Evolutionary conservation across 2,329 filamentous ascomycete species (phyloP).

Genomic region (Colletotrichum liaoningense): DNA sequence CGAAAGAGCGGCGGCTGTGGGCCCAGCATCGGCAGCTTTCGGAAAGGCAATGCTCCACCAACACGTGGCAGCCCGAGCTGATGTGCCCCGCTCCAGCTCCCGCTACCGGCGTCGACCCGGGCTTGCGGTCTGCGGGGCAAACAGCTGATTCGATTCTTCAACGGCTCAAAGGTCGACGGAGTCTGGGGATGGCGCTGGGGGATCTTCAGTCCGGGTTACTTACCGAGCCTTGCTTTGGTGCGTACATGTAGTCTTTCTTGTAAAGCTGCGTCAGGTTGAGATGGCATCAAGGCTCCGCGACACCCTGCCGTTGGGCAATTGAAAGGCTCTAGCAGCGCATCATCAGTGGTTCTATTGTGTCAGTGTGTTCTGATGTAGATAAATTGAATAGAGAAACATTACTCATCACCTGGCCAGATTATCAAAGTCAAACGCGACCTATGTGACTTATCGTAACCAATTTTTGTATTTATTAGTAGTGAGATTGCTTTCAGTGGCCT

Average conservation of each 20-base stretch:
- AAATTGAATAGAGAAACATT: background rate
- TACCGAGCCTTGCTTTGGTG: background rate
- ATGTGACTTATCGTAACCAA: background rate
- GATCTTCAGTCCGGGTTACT: background rate
- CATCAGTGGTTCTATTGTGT: too few species aligned
- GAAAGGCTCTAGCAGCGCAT: background rate
- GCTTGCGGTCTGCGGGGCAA: conserved; percentile 1
- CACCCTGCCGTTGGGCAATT: background rate
- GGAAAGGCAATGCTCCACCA: conserved; percentile 18
- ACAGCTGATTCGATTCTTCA: background rate
- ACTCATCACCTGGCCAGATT: background rate
- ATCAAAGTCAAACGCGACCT: background rate
- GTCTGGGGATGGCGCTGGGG: too few species aligned
- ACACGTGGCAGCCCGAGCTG: conserved; percentile 22
- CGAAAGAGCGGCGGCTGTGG: background rate
- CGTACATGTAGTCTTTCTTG: background rate
- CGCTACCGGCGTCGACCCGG: conserved; percentile 13
- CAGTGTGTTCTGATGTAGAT: too few species aligned
- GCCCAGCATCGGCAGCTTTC: conserved; percentile 7
- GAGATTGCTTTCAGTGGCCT: conserved; percentile 12
- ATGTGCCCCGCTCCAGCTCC: conserved; percentile 12
- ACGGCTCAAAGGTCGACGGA: background rate
- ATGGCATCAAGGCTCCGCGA: background rate
- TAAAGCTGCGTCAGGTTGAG: background rate
- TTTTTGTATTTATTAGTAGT: conserved; percentile 2